Percentiles rank a stretch among this genome's conserved stretches.
Conservation (phyloP, 1,284 basidiomycete genomes). For the Hortiboletus rubellus region DNA sequence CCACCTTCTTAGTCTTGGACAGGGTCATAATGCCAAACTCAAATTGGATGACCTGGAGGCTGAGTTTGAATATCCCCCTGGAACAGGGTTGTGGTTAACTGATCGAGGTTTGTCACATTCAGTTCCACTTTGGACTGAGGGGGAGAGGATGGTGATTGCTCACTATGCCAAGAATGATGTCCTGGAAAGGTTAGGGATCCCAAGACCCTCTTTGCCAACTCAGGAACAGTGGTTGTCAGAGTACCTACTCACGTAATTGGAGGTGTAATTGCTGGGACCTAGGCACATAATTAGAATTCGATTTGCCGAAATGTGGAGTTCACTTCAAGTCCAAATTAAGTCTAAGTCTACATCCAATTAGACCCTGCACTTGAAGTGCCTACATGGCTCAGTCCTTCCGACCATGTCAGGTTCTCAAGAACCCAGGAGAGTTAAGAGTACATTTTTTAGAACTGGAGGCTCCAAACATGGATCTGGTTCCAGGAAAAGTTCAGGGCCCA, state of each 20-base stretch:
- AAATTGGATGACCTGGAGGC: constrained; percentile 1
- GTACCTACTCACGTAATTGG: not conserved
- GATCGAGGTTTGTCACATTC: constrained; percentile 1
- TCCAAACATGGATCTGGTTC: not conserved
- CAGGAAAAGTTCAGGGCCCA: not conserved
- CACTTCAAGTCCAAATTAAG: no score
- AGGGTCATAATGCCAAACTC: not conserved
- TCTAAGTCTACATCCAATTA: no score
- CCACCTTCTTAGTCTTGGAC: constrained; percentile 3
- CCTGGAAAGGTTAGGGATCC: not conserved
- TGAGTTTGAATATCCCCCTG: not conserved
- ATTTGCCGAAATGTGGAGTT: not conserved
- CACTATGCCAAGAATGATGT: constrained; percentile 15
- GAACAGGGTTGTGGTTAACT: not conserved
- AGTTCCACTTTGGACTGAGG: not conserved
- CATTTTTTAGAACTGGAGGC: not conserved
- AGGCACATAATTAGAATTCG: not conserved
- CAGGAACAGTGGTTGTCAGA: not conserved
- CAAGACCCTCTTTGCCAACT: no score
- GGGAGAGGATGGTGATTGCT: constrained; percentile 5
- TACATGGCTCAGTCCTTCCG: no score
- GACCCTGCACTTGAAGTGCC: no score
- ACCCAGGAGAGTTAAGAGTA: not conserved
- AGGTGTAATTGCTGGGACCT: no score
- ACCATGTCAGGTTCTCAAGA: not conserved